Base-by-base conservation (phyloP, 2,329 filamentous ascomycete species). In the Cytospora mali region DNA sequence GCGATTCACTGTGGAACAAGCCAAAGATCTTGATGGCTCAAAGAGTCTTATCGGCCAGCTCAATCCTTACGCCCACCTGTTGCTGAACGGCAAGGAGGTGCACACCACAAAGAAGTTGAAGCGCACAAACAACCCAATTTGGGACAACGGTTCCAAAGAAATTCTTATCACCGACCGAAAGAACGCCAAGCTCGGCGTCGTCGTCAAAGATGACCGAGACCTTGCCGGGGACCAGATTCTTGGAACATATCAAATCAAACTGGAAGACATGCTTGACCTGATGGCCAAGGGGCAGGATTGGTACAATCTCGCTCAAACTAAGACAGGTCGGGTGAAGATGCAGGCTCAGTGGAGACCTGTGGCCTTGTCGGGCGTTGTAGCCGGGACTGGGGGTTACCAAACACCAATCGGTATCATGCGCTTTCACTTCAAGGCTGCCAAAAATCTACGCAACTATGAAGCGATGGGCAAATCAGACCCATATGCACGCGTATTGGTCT, bases 401-500 rank as follows among this genome's bases (percentile, higher is more conserved):
- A 94, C 91, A 1, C 95, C 95, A 0, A 91, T 99, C 68, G 95
- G 95, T 76, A 93, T 99, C 25, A 92, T 98, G 87, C 89, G 95
- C 66, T 82, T 99, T 68, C 93, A 99, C 75, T 94, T 98, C 80
- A 86, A 91, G 78, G 88, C 86, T 71, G 95, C 92, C 31, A 85
- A 83, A 55, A 87, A 93, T 69, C 84, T 99, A 50, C 91, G 93
- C 64, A 99, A 99, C 74, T 84, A 97, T 58, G 95, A 99, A 76
- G 92, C 92, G 2, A 86, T 99, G 75, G 95, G 95, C 76, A 98
- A 98, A 77, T 98, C 95, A 0, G 96, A 99, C 75, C 92, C 95
- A 0, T 99, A 99, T 71, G 91, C 88, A 25, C 89, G 94, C 49
- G 90, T 98, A 1, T 77, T 97, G 58, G 83, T 97, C 9, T 97